Evolutionary conservation across 2,329 filamentous ascomycete species (phyloP).

Genomic region (Xylariomycetidae sp.): DNA sequence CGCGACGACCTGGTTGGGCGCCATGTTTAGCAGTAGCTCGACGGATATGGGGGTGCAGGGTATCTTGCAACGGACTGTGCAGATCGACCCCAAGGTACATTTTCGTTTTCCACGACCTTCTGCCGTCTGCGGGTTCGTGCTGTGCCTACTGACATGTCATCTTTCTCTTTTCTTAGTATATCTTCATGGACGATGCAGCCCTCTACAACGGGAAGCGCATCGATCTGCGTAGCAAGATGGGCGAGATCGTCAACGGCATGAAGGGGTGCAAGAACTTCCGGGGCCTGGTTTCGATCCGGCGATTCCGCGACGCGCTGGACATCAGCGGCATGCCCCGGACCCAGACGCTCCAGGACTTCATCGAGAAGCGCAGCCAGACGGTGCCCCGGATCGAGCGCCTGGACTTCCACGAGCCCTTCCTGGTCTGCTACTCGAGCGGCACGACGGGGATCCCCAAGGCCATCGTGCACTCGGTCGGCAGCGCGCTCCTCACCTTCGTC

Average conservation of each 20-base stretch:
- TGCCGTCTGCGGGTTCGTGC: not conserved
- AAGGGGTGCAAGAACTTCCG: constrained; percentile 54
- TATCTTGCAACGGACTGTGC: constrained; percentile 67
- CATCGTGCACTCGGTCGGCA: constrained; percentile 74
- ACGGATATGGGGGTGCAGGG: constrained; percentile 83
- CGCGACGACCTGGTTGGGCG: constrained; percentile 66
- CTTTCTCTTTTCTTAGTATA: constrained; percentile 42
- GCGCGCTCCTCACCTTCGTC: constrained; percentile 47
- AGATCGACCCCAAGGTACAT: constrained; percentile 65
- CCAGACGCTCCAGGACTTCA: constrained; percentile 41
- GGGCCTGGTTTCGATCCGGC: constrained; percentile 59
- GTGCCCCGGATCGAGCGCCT: constrained; percentile 54
- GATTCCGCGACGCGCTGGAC: constrained; percentile 59
- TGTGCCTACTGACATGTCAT: not conserved
- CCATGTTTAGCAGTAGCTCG: constrained; percentile 68
- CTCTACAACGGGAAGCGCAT: constrained; percentile 75
- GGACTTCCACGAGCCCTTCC: constrained; percentile 68
- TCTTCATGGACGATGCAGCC: constrained; percentile 80
- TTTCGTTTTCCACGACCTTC: not conserved
- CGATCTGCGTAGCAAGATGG: constrained; percentile 70
- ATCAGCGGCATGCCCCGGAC: constrained; percentile 47
- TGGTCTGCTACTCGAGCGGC: constrained; percentile 75
- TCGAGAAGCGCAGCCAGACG: constrained; percentile 27
- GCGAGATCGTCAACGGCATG: constrained; percentile 60
- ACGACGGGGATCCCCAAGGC: constrained; percentile 83